Percentiles rank a stretch among this genome's conserved stretches.
Evolutionary conservation across 495 filamentous ascomycete species (phyloP).

Genomic region (Talaromyces thailandensis): DNA sequence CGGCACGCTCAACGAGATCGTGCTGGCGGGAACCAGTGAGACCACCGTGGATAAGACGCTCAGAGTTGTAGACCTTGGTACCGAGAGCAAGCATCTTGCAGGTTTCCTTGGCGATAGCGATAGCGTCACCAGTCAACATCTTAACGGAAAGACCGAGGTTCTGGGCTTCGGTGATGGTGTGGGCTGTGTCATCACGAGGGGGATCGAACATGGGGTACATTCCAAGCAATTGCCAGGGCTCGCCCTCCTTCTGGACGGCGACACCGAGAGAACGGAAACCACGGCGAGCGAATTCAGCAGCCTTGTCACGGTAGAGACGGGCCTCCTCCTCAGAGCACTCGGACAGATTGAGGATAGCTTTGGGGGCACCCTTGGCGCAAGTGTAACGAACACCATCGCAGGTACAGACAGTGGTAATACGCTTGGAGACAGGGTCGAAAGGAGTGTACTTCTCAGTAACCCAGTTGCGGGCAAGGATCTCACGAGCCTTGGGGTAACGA

Average conservation of each 20-base stretch:
- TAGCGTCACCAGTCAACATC: conserved; percentile 75
- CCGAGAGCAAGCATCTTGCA: conserved; percentile 72
- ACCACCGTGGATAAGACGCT: conserved; percentile 66
- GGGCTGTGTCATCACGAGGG: conserved; percentile 68
- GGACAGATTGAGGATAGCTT: conserved; percentile 59
- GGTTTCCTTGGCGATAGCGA: conserved; percentile 72
- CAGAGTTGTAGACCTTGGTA: conserved; percentile 73
- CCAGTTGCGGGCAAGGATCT: conserved; percentile 63
- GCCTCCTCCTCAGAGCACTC: conserved; percentile 56
- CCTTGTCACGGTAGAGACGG: conserved; percentile 59
- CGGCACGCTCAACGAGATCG: conserved; percentile 66
- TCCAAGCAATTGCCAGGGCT: conserved; percentile 60
- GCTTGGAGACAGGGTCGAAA: conserved; percentile 73
- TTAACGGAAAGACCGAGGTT: conserved; percentile 68
- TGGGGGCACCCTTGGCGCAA: conserved; percentile 67
- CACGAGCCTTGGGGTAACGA: conserved; percentile 63
- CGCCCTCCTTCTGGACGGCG: conserved; percentile 58
- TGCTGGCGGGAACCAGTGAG: conserved; percentile 63
- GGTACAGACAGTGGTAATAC: conserved; percentile 58
- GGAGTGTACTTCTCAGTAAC: conserved; percentile 67
- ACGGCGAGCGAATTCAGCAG: conserved; percentile 65
- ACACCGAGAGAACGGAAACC: conserved; percentile 78
- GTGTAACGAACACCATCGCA: conserved; percentile 59
- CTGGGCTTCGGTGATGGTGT: conserved; percentile 70
- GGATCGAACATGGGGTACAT: conserved; percentile 76